Percentiles rank a stretch among this genome's conserved stretches.
These are phyloP conservation scores for Turritis glabra DNA, from an alignment of 345 rosid genomes.

Conservation along the genomic window DNA sequence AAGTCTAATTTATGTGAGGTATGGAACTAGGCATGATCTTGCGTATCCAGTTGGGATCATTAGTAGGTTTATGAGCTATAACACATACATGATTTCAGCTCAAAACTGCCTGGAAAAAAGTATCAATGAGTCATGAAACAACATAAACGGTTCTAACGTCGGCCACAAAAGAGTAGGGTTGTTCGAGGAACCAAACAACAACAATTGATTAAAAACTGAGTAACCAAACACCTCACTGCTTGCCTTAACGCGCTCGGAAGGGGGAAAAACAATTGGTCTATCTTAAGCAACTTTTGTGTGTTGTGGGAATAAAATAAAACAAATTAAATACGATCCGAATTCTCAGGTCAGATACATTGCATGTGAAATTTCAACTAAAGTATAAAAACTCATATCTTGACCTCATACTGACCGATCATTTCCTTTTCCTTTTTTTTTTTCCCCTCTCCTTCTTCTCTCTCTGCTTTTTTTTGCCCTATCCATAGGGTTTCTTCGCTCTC, in stretches of 20 bases:
- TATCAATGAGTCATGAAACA: no score
- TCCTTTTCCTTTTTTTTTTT: not conserved
- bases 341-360: slow-evolving; percentile 65
- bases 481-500: slow-evolving; percentile 65
- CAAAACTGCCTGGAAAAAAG: no score
- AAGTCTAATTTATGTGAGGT: no score
- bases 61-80: no score
- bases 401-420: slow-evolving; percentile 32
- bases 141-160: not conserved
- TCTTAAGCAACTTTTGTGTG: not conserved
- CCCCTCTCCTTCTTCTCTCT: slow-evolving; percentile 46
- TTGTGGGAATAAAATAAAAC: slow-evolving; percentile 36
- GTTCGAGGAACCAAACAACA: slow-evolving; percentile 3
- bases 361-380: slow-evolving; percentile 46
- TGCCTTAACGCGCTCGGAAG: slow-evolving; percentile 25
- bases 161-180: not conserved
- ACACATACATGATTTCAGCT: no score
- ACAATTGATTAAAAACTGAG: not conserved
- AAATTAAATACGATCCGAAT: slow-evolving; percentile 33
- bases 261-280: not conserved
- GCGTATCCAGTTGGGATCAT: no score
- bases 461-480: slow-evolving; percentile 72
- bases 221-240: slow-evolving; percentile 13
- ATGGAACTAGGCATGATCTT: no score
- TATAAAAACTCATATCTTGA: slow-evolving; percentile 32